Base-by-base conservation (phyloP, 164 flowering plant species). In the Sedum album region DNA sequence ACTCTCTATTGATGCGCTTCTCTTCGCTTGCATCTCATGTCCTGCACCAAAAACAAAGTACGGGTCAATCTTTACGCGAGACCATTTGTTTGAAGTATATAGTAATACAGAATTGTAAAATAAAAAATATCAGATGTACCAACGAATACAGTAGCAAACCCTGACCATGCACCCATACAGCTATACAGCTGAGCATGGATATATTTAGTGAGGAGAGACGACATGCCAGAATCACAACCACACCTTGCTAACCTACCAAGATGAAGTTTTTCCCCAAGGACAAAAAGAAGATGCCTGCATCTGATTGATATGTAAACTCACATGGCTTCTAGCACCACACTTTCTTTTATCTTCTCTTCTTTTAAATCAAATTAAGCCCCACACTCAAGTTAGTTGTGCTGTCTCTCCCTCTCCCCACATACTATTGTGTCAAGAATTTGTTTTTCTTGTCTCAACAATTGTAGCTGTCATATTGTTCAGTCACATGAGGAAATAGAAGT, bases 391-490 rank as follows among this genome's bases (percentile, higher is more conserved):
- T 55, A 55, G 60, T 25, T 21, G 60, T 25, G 28, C 14, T 55
- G 31, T 55, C 60, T 55, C 28, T 51, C 13, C 13, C 28, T 23
- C 25, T 46, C 25, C 25, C 60, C 31, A 30, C 60, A 55, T 55
- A 55, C 60, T 31, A 10, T 13, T 55, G 23, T 31, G 31, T 55
- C 60, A 55, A 23, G 31, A 21, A 55, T 55, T 0, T 21, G 60
- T 23, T 55, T 55, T 55, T 23, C 60, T 23, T 55, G 31, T 55
- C 60, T 25, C 60, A 30, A 55, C 60, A 23, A 55, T 10, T 55
- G 60, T 55, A 26, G 31, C 60, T 25, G 13, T 55, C 31, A 55
- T n/a, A n/a, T 55, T 55, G 30, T 55, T 55, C 60, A 55, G 60
- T 25, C 60, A 55, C 60, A 55, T 55, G 60, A 55, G 60, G 55